These are phyloP conservation scores for Penicillium janthinellum DNA, from an alignment of 2,329 filamentous ascomycete genomes.

Conservation along the genomic window DNA sequence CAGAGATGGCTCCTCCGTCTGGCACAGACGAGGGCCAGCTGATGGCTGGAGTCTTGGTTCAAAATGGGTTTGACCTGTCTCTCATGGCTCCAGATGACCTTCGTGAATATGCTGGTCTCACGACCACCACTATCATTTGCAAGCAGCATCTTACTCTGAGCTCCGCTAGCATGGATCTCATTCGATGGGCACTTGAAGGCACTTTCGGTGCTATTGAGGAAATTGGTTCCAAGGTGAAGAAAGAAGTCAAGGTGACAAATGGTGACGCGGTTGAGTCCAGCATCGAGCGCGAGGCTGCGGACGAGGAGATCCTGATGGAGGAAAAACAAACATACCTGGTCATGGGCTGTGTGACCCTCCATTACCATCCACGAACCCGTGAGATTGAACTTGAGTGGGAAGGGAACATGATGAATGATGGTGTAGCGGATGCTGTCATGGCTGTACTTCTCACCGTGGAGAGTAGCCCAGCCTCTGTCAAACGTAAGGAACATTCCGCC, in stretches of 20 bases:
- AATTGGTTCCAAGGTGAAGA: constrained; percentile 32
- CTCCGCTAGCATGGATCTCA: constrained; percentile 85
- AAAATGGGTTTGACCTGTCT: constrained; percentile 96
- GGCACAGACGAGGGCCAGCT: constrained; percentile 57
- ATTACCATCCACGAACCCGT: constrained; percentile 69
- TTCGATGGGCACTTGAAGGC: constrained; percentile 90
- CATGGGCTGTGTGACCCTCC: constrained; percentile 89
- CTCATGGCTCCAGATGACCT: constrained; percentile 97
- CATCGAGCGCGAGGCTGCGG: constrained; percentile 43
- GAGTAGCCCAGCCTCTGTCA: constrained; percentile 90
- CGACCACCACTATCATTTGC: constrained; percentile 90
- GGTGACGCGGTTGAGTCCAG: constrained; percentile 43
- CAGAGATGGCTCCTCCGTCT: constrained; percentile 71
- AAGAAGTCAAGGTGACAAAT: constrained; percentile 29
- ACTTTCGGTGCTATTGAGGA: constrained; percentile 85
- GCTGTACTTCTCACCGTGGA: constrained; percentile 90
- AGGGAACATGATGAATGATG: constrained; percentile 95
- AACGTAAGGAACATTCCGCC: constrained; percentile 60
- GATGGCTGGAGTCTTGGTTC: constrained; percentile 87
- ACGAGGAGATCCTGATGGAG: constrained; percentile 48
- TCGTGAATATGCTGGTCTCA: constrained; percentile 93
- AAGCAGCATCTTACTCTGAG: constrained; percentile 86
- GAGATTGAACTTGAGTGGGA: constrained; percentile 95
- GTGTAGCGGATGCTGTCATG: constrained; percentile 96
- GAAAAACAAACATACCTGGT: constrained; percentile 58